Percentiles rank a stretch among this genome's conserved stretches.
Conservation (phyloP, 306 rosid genomes). For the Prinsepia uniflora region DNA sequence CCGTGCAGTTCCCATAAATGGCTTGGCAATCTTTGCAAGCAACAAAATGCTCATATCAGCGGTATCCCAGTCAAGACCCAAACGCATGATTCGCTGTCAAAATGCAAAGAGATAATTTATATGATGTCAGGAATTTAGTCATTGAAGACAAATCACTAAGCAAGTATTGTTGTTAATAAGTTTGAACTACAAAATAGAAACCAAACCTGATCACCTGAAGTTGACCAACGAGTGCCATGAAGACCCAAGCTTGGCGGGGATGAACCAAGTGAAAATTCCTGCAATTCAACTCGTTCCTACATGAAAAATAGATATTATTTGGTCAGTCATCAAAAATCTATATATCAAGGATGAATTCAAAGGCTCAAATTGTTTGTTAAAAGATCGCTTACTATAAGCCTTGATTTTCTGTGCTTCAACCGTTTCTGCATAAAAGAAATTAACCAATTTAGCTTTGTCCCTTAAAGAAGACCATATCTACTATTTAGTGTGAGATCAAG, state of each 20-base stretch:
- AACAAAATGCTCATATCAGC: constrained; percentile 82
- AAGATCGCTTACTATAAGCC: constrained; percentile 59
- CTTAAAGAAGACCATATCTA: background rate
- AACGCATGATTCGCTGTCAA: constrained; percentile 64
- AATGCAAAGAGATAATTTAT: constrained; percentile 24
- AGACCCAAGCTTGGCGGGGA: constrained; percentile 83
- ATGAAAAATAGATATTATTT: constrained; percentile 29
- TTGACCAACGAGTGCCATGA: constrained; percentile 85
- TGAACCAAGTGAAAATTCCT: constrained; percentile 76
- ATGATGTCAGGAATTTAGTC: constrained; percentile 19
- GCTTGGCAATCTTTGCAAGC: constrained; percentile 86
- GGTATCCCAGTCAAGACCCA: constrained; percentile 95
- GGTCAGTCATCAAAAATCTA: constrained; percentile 12
- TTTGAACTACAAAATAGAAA: constrained; percentile 21
- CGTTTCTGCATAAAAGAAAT: constrained; percentile 55
- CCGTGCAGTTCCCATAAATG: constrained; percentile 87
- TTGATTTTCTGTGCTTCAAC: constrained; percentile 73
- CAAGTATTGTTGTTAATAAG: background rate
- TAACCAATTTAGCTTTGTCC: constrained; percentile 20
- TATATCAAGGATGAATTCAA: constrained; percentile 23
- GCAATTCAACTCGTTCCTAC: constrained; percentile 82
- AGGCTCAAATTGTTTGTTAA: background rate
- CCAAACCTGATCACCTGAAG: constrained; percentile 71
- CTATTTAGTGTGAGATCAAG: too few species aligned
- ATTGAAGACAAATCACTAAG: background rate